phyloP scores from a whole-genome alignment of 1,139 yeast genomes.

The Hansenula sp. region DNA sequence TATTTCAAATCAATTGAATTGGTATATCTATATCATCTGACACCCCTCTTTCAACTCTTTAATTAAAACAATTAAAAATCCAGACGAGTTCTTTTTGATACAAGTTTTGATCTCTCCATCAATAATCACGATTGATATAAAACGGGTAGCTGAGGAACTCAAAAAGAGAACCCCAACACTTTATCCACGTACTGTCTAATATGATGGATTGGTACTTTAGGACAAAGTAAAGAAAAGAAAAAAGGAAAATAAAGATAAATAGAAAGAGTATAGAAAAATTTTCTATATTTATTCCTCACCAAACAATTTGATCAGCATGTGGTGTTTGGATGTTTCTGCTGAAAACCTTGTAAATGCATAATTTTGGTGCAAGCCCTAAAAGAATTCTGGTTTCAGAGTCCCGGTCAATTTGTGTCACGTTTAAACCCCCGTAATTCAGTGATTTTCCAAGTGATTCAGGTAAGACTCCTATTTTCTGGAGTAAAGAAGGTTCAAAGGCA shows the following conservation, averaged over 20 bases:
- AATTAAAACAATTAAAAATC: slow-evolving; percentile 25
- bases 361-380: too few relatives aligned
- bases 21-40: slow-evolving; percentile 50
- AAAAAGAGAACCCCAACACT: slow-evolving; percentile 10
- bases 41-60: slow-evolving; percentile 47
- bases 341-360: too few relatives aligned
- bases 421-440: too few relatives aligned
- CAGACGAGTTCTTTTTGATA: slow-evolving; percentile 56
- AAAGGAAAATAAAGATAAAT: slow-evolving; percentile 3
- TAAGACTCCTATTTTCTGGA: too few relatives aligned
- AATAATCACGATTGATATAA: slow-evolving; percentile 33
- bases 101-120: slow-evolving; percentile 40
- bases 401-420: too few relatives aligned
- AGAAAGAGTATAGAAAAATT: neutral
- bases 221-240: slow-evolving; percentile 30
- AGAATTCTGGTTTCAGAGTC: too few relatives aligned
- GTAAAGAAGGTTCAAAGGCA: too few relatives aligned
- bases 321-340: neutral
- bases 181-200: slow-evolving; percentile 40
- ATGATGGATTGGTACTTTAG: slow-evolving; percentile 35
- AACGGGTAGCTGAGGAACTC: slow-evolving; percentile 3
- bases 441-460: too few relatives aligned
- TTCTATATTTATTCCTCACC: neutral
- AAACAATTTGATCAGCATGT: too few relatives aligned
- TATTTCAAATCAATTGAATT: slow-evolving; percentile 1